phyloP scores from a whole-genome alignment of 768 basidiomycete species.

The Xerocomellus intermedius region DNA sequence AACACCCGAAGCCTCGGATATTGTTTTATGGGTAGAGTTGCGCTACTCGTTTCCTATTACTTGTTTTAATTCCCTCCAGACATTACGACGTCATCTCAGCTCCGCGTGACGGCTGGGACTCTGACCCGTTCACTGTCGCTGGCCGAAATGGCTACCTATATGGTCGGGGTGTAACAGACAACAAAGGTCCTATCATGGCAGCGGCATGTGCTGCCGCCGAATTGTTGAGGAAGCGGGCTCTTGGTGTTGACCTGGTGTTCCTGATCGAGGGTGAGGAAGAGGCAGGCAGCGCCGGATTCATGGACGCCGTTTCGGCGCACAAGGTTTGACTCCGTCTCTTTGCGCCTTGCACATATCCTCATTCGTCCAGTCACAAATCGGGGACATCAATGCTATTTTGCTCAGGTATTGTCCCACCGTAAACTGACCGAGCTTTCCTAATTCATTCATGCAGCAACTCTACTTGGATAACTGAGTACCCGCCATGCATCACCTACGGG shows the following conservation, averaged over 20 bases:
- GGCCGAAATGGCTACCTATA: conserved; percentile 89
- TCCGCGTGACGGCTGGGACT: conserved; percentile 68
- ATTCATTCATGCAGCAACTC: conserved; percentile 65
- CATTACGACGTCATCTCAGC: conserved; percentile 98
- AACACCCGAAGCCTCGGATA: conserved; percentile 63
- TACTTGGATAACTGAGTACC: conserved; percentile 92
- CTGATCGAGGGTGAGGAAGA: conserved; percentile 97
- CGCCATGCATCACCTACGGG: conserved; percentile 94
- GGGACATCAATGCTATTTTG: conserved; percentile 84
- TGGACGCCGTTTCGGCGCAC: conserved; percentile 67
- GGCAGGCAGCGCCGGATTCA: conserved; percentile 86
- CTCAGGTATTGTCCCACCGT: conserved; percentile 55
- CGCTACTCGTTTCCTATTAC: neutral
- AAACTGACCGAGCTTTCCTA: neutral
- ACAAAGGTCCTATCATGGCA: conserved; percentile 95
- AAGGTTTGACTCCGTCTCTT: conserved; percentile 49
- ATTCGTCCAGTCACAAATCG: conserved; percentile 65
- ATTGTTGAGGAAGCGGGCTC: conserved; percentile 63
- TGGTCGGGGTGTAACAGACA: conserved; percentile 88
- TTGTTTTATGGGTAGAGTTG: conserved; percentile 81
- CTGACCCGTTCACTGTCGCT: conserved; percentile 78
- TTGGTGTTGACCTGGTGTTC: conserved; percentile 86
- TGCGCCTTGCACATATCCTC: neutral
- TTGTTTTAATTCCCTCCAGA: conserved; percentile 35
- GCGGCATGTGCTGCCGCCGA: conserved; percentile 87